Evolutionary conservation across 2,329 filamentous ascomycete genomes (phyloP), one percentile per base, ranked within the genome.

Genomic region (Pseudogymnoascus sp.): DNA sequence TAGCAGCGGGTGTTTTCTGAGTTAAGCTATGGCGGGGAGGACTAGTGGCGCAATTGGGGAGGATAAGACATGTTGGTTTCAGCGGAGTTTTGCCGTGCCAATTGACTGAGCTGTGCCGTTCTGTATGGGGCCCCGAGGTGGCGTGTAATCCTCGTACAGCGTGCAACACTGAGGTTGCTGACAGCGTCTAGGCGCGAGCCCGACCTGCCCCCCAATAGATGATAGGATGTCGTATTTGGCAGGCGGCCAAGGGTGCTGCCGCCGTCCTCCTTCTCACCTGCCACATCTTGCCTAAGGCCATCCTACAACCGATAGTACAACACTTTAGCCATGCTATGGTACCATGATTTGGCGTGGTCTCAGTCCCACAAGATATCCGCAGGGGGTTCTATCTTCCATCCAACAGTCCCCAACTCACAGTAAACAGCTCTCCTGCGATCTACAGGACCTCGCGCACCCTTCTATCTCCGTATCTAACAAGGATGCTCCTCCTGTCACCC

Each of bases 221-320:
- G 47, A 57, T 57, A 33, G 26, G 47, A 57, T 33, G n/a, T 57
- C 47, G 47, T 57, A 57, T 57, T n/a, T 17, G 47, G 47, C 47
- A 53, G 47, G 47, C 26, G 47, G 47, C 47, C 26, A 57, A 50
- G 26, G 47, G 26, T 57, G 26, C n/a, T 57, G 47, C 47, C 47
- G 47, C 47, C 33, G 47, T 33, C 47, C 26, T 31, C 2, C 26
- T 23, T 57, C 47, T 19, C 47, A 57, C 47, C 47, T 57, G 47
- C 47, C 47, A 57, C 26, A 57, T 57, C 47, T 31, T 26, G 47
- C 4, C n/a, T 17, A 9, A 17, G n/a, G 33, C 26, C n/a, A 13
- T 31, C 26, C 26, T 19, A 13, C 47, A 57, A 57, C 26, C 47
- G 47, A 57, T 57, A 57, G 23, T 53, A 53, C n/a, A 19, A 19